Conservation (phyloP, 495 filamentous ascomycete species). For the Penicillium cosmopolitanum region DNA sequence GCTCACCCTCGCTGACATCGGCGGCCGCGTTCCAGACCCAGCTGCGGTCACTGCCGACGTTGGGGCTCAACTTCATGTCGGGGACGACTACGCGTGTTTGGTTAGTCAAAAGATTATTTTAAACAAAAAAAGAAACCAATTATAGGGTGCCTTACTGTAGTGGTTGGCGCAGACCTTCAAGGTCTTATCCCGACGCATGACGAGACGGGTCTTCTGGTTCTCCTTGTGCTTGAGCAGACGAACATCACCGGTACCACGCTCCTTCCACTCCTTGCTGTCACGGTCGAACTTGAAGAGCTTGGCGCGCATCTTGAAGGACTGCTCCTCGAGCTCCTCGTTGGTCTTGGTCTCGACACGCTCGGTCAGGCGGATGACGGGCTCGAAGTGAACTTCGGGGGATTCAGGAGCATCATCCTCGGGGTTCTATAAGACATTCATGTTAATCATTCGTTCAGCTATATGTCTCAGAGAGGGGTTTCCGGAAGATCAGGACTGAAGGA, state of each 20-base stretch:
- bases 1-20: conserved; percentile 97
- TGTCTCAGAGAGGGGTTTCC: neutral
- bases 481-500: neutral
- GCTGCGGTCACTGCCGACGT: conserved; percentile 95
- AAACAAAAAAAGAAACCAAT: neutral
- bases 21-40: conserved; percentile 99
- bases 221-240: conserved; percentile 97
- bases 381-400: conserved; percentile 92
- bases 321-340: conserved; percentile 97
- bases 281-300: conserved; percentile 99
- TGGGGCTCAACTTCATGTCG: conserved; percentile 97
- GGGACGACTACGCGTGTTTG: conserved; percentile 71
- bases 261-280: conserved; percentile 95
- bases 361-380: conserved; percentile 91
- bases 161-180: conserved; percentile 99
- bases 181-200: conserved; percentile 99
- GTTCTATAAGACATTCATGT: neutral
- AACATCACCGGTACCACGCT: conserved; percentile 96
- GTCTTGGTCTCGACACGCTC: conserved; percentile 97
- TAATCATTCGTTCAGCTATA: neutral
- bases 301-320: conserved; percentile 98
- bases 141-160: conserved; percentile 72
- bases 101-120: neutral
- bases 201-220: conserved; percentile 94
- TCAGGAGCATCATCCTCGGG: conserved; percentile 69